phyloP scores from a whole-genome alignment of 2,329 filamentous ascomycete genomes.

The Didymella exigua region DNA sequence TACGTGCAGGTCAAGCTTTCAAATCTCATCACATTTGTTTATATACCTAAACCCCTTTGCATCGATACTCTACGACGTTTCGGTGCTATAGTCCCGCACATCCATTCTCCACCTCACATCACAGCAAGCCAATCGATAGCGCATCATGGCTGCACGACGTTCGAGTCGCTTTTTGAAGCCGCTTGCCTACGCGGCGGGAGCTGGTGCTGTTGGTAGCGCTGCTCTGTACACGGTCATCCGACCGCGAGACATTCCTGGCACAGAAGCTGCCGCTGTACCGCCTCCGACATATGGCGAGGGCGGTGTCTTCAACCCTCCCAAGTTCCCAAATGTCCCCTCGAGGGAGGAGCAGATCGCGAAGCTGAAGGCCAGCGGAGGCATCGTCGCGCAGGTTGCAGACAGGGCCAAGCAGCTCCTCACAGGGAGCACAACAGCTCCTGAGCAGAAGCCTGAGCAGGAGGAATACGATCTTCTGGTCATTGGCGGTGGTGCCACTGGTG shows the following conservation, averaged over 20 bases:
- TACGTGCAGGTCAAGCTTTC: conserved; percentile 7
- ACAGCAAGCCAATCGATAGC: conserved; percentile 18
- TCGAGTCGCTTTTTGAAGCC: conserved; percentile 59
- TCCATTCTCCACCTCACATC: conserved; percentile 1
- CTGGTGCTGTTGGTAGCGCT: conserved; percentile 59
- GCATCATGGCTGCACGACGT: conserved; percentile 44
- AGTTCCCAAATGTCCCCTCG: conserved; percentile 67
- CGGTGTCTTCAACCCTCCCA: conserved; percentile 69
- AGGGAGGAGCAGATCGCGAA: conserved; percentile 69
- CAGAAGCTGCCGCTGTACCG: conserved; percentile 70
- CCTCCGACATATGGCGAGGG: conserved; percentile 72
- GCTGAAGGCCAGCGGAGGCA: conserved; percentile 60
- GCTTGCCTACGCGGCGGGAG: conserved; percentile 64
- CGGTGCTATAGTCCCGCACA: conserved; percentile 2
- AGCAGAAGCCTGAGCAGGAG: conserved; percentile 50
- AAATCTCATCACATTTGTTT: conserved; percentile 10
- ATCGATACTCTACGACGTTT: not conserved
- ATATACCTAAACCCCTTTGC: conserved; percentile 4
- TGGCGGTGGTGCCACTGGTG: conserved; percentile 78
- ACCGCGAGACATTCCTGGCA: conserved; percentile 73
- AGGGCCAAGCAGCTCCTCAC: conserved; percentile 53
- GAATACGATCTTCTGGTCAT: conserved; percentile 80
- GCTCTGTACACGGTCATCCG: conserved; percentile 69
- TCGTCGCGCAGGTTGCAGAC: conserved; percentile 32
- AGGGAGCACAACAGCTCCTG: conserved; percentile 31